A percentile compares a stretch with the other conserved stretches of the same genome.
These are phyloP conservation scores for Scheffersomyces spartinae DNA, from an alignment of 805 yeast genomes.

Conservation along the genomic window DNA sequence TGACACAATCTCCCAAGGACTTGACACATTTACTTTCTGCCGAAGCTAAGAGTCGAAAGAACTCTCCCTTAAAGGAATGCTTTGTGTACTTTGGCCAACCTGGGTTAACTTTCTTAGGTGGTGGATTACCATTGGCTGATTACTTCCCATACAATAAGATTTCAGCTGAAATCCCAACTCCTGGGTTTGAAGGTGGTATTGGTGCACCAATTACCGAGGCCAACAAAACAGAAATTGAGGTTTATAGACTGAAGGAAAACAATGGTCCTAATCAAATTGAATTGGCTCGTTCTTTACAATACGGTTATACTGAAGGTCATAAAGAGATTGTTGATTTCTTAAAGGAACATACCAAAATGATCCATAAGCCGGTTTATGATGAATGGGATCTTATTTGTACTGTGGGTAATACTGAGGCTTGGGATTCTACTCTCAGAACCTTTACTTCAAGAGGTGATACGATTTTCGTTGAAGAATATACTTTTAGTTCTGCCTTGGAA, in stretches of 20 bases:
- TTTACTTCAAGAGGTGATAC: slow-evolving; percentile 70
- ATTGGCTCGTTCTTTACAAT: slow-evolving; percentile 79
- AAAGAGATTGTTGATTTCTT: slow-evolving; percentile 57
- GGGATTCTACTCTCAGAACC: slow-evolving; percentile 76
- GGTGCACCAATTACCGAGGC: slow-evolving; percentile 43
- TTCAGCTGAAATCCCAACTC: slow-evolving; percentile 58
- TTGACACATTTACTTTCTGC: slow-evolving; percentile 62
- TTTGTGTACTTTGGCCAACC: slow-evolving; percentile 69
- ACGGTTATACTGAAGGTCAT: slow-evolving; percentile 79
- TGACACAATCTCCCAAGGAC: no score
- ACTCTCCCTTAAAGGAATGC: slow-evolving; percentile 76
- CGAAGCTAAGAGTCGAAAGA: slow-evolving; percentile 66
- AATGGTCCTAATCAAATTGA: slow-evolving; percentile 41
- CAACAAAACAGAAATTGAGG: slow-evolving; percentile 30
- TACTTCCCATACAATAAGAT: slow-evolving; percentile 87
- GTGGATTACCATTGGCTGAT: slow-evolving; percentile 86
- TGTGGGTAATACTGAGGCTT: slow-evolving; percentile 82
- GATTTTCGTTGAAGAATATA: slow-evolving; percentile 70
- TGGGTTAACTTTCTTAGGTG: slow-evolving; percentile 79
- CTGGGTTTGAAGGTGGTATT: slow-evolving; percentile 73
- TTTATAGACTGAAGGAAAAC: slow-evolving; percentile 19
- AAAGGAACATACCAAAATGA: slow-evolving; percentile 57
- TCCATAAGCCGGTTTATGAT: slow-evolving; percentile 33
- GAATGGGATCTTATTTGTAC: slow-evolving; percentile 66
- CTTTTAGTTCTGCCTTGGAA: slow-evolving; percentile 79